These are phyloP conservation scores for Penicillium janthinellum DNA, from an alignment of 2,329 filamentous ascomycete genomes.

Conservation along the genomic window DNA sequence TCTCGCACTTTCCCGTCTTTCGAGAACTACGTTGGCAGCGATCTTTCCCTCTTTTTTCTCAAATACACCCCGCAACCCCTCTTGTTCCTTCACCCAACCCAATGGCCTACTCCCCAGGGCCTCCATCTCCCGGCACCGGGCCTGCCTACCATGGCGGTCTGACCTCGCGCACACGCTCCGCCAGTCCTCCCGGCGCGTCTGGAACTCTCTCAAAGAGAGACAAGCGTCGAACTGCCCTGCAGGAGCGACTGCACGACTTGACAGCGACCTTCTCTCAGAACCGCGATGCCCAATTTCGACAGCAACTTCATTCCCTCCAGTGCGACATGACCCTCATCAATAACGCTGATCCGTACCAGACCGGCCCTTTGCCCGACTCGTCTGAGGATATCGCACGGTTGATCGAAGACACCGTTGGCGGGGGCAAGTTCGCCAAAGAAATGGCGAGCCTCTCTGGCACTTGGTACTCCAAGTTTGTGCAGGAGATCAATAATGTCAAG, in stretches of 20 bases:
- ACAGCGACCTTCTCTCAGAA: conserved; percentile 77
- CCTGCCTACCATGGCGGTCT: conserved; percentile 18
- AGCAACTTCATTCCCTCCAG: conserved; percentile 89
- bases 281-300: conserved; percentile 79
- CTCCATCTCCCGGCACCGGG: conserved; percentile 22
- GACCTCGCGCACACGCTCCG: conserved; percentile 25
- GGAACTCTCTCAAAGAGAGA: conserved; percentile 76
- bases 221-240: conserved; percentile 80
- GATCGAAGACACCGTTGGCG: conserved; percentile 58
- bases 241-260: conserved; percentile 75
- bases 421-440: conserved; percentile 68
- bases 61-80: background rate
- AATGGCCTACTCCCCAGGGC: conserved; percentile 28
- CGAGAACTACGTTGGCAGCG: background rate
- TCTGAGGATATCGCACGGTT: conserved; percentile 68
- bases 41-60: background rate
- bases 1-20: background rate
- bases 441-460: conserved; percentile 69
- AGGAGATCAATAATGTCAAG: conserved; percentile 82
- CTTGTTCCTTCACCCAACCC: background rate
- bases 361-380: conserved; percentile 66
- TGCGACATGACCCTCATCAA: conserved; percentile 85
- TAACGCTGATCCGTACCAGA: conserved; percentile 77
- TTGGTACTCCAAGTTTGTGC: conserved; percentile 81
- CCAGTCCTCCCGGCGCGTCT: conserved; percentile 35